A percentile compares a stretch with the other conserved stretches of the same genome.
Evolutionary conservation across 306 rosid species (phyloP).

Genomic region (Phaseolus lunatus): DNA sequence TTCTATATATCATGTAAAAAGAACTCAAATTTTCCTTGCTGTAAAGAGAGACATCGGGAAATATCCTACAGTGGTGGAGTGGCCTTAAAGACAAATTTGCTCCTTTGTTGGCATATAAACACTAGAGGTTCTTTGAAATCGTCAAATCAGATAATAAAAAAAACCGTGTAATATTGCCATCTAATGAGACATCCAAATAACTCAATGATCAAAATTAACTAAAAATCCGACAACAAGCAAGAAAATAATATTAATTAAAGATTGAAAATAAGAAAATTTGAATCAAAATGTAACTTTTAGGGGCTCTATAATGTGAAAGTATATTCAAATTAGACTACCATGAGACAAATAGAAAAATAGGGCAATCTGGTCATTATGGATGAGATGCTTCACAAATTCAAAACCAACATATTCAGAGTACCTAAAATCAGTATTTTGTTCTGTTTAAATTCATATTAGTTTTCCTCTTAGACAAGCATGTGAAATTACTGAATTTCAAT

Average conservation of each 20-base stretch:
- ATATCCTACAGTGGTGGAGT: neutral
- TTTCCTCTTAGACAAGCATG: slow-evolving; percentile 8
- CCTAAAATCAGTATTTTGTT: neutral
- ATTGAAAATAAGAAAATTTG: neutral
- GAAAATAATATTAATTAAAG: slow-evolving; percentile 8
- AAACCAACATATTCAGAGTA: neutral
- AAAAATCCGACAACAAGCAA: neutral
- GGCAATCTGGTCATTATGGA: neutral
- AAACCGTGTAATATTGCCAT: neutral
- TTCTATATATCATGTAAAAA: neutral
- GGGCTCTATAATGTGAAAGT: neutral
- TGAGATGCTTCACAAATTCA: neutral
- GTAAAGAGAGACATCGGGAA: neutral
- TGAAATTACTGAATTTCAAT: neutral
- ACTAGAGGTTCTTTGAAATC: neutral
- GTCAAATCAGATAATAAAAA: neutral
- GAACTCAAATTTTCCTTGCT: slow-evolving; percentile 1
- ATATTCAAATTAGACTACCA: slow-evolving; percentile 14
- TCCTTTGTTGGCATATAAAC: neutral
- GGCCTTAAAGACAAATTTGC: neutral
- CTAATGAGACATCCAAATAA: neutral
- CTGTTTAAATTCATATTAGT: neutral
- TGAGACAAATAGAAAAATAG: neutral
- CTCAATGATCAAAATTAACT: neutral
- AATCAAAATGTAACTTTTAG: neutral